These are phyloP conservation scores for Mangifera indica DNA, from an alignment of 345 rosid species.

Conservation along the genomic window DNA sequence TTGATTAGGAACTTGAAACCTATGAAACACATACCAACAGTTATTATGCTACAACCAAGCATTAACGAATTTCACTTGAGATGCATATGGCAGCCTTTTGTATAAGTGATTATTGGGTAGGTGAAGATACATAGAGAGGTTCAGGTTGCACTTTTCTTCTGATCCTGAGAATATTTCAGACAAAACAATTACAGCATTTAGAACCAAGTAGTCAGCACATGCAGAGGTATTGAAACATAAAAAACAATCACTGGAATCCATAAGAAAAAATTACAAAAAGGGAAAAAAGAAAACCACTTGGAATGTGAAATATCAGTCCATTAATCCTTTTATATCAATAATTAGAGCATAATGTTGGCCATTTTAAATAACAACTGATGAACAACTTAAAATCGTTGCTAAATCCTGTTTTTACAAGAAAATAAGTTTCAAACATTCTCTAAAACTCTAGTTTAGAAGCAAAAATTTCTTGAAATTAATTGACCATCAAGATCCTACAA, in stretches of 20 bases:
- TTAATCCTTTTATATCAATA: background rate
- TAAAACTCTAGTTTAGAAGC: background rate
- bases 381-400: background rate
- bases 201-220: background rate
- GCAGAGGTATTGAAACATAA: background rate
- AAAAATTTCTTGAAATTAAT: background rate
- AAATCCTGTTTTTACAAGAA: background rate
- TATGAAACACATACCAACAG: background rate
- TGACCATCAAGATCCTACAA: background rate
- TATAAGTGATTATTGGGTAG: background rate
- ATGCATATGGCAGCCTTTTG: conserved; percentile 6
- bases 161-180: conserved; percentile 49
- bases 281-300: background rate
- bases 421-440: background rate
- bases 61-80: background rate
- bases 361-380: background rate
- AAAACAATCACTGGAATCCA: background rate
- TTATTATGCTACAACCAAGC: background rate
- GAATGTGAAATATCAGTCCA: background rate
- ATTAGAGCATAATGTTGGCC: background rate
- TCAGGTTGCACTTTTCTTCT: conserved; percentile 70
- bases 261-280: background rate
- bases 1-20: background rate
- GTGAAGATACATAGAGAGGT: conserved; percentile 65
- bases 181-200: background rate